Evolutionary conservation across 495 filamentous ascomycete species (phyloP).

Genomic region (Penicillium psychrofluorescens): DNA sequence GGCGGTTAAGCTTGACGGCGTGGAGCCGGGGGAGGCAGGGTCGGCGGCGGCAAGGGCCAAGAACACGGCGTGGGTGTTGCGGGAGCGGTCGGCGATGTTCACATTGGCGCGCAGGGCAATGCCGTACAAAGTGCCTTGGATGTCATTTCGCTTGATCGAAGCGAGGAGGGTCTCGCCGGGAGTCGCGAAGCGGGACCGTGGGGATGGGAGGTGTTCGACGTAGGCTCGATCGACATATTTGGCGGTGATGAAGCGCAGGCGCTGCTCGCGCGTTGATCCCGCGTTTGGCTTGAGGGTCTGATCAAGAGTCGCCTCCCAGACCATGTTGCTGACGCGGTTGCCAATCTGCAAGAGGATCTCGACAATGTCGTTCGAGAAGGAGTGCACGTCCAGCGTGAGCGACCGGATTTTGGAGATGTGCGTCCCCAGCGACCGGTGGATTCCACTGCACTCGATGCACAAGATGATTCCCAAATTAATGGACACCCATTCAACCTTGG

Average conservation of each 20-base stretch:
- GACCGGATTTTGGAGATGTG: slow-evolving; percentile 98
- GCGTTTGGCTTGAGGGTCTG: slow-evolving; percentile 60
- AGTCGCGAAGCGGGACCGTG: slow-evolving; percentile 67
- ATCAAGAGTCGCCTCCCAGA: slow-evolving; percentile 88
- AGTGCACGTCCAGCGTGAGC: slow-evolving; percentile 87
- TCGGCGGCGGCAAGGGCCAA: slow-evolving; percentile 93
- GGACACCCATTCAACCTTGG: slow-evolving; percentile 96
- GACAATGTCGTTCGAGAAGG: slow-evolving; percentile 92
- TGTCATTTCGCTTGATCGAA: slow-evolving; percentile 88
- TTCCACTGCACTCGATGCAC: slow-evolving; percentile 97
- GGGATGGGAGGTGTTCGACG: slow-evolving; percentile 69
- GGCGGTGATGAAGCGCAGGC: slow-evolving; percentile 84
- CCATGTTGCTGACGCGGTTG: slow-evolving; percentile 90
- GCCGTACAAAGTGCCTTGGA: slow-evolving; percentile 84
- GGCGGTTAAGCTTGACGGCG: slow-evolving; percentile 30
- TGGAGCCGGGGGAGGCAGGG: slow-evolving; percentile 61
- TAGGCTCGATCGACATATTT: slow-evolving; percentile 86
- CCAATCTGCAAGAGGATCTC: slow-evolving; percentile 90
- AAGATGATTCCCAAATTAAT: slow-evolving; percentile 95
- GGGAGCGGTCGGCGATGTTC: slow-evolving; percentile 78
- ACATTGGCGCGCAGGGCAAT: slow-evolving; percentile 82
- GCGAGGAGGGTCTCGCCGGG: slow-evolving; percentile 89
- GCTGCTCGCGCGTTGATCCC: slow-evolving; percentile 76
- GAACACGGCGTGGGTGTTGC: slow-evolving; percentile 81
- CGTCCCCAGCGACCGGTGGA: slow-evolving; percentile 92